Evolutionary conservation across 768 basidiomycete species (phyloP).

Genomic region (Lactifluus volemus): DNA sequence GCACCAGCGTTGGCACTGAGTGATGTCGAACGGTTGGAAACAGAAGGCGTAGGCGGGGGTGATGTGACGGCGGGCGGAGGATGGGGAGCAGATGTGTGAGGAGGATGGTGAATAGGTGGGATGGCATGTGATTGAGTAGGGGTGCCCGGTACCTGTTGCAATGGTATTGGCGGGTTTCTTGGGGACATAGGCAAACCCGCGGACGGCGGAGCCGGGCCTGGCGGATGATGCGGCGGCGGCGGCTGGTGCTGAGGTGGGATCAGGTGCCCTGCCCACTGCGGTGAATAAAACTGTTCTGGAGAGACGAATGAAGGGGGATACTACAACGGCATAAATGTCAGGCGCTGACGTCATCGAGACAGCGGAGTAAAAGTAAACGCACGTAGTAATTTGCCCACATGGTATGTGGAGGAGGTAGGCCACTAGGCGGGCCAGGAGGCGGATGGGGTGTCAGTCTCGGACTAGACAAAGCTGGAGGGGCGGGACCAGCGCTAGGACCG

Average conservation of each 20-base stretch:
- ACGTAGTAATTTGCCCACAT: constrained; percentile 51
- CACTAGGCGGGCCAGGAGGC: constrained; percentile 43
- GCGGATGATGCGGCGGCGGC: constrained; percentile 38
- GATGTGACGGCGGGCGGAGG: constrained; percentile 48
- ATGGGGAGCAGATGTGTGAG: constrained; percentile 38
- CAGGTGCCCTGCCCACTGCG: constrained; percentile 26
- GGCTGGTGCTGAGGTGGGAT: constrained; percentile 30
- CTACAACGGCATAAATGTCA: constrained; percentile 29
- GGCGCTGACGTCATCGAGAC: constrained; percentile 6
- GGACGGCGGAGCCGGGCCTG: constrained; percentile 36
- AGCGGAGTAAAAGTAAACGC: constrained; percentile 26
- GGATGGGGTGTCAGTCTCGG: constrained; percentile 58
- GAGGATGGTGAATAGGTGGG: constrained; percentile 36
- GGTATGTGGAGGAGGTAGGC: constrained; percentile 32
- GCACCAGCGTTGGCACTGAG: constrained; percentile 56
- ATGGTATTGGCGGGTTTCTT: constrained; percentile 42
- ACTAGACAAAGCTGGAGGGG: constrained; percentile 51
- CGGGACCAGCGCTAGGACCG: constrained; percentile 23
- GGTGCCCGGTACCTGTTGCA: constrained; percentile 50
- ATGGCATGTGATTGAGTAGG: constrained; percentile 58
- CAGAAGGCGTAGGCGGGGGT: constrained; percentile 60
- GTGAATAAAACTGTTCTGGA: constrained; percentile 34
- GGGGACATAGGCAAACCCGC: constrained; percentile 63
- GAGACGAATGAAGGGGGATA: constrained; percentile 25
- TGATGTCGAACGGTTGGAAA: constrained; percentile 29